A percentile compares a stretch with the other conserved stretches of the same genome.
These are phyloP conservation scores for Pseudogymnoascus sp. DNA, from an alignment of 2,329 filamentous ascomycete species.

Conservation along the genomic window DNA sequence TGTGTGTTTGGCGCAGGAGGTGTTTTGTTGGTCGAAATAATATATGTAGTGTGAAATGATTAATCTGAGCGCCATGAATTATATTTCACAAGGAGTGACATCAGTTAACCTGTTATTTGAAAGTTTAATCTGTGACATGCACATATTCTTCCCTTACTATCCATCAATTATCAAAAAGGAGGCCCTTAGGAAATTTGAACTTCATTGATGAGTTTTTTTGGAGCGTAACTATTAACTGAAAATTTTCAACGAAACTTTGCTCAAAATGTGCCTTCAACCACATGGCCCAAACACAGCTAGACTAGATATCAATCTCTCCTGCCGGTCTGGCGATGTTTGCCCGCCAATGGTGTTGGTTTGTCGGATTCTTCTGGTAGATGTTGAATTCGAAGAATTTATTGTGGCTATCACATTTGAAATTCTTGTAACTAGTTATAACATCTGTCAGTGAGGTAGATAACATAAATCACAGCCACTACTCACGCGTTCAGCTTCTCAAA, in stretches of 20 bases:
- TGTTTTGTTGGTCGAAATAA: not conserved
- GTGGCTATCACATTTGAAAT: constrained; percentile 37
- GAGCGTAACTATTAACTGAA: not conserved
- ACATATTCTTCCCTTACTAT: not conserved
- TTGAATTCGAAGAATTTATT: constrained; percentile 43
- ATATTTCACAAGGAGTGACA: not conserved
- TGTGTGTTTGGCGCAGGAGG: not conserved
- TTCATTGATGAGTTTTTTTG: not conserved
- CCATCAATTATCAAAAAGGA: not conserved
- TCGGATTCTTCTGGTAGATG: constrained; percentile 40
- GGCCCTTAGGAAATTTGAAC: not conserved
- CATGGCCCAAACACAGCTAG: not conserved
- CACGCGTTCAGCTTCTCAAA: constrained; percentile 40
- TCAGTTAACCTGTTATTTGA: no score
- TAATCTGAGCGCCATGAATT: not conserved
- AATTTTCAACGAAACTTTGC: not conserved
- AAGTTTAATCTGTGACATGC: not conserved
- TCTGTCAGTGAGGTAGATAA: not conserved
- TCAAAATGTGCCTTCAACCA: not conserved
- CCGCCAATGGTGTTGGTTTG: constrained; percentile 40
- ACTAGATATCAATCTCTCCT: constrained; percentile 32
- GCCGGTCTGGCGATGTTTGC: constrained; percentile 36
- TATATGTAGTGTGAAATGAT: not conserved
- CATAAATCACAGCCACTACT: constrained; percentile 15
- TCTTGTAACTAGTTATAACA: constrained; percentile 35